phyloP scores from a whole-genome alignment of 306 rosid genomes.

The Inga leiocalycina region DNA sequence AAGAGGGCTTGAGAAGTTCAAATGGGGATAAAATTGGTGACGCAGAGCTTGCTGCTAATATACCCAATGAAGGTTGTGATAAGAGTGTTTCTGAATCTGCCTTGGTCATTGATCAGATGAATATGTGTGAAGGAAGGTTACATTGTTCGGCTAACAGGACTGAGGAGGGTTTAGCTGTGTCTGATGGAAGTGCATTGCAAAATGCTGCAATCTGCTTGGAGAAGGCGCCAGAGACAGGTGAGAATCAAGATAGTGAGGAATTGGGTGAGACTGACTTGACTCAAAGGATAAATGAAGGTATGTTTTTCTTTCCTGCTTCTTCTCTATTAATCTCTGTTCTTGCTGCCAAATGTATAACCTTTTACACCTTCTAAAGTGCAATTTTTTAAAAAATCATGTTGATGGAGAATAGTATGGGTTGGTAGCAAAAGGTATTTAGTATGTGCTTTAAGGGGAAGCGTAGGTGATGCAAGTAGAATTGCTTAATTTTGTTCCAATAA shows the following conservation, averaged over 20 bases:
- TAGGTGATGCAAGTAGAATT: conserved; percentile 10
- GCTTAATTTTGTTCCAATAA: conserved; percentile 22
- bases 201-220: conserved; percentile 25
- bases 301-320: background rate
- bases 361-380: background rate
- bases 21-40: background rate
- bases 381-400: background rate
- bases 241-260: conserved; percentile 21
- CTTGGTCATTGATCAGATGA: background rate
- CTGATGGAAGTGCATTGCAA: conserved; percentile 5
- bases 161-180: background rate
- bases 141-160: conserved; percentile 18
- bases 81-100: conserved; percentile 30
- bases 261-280: conserved; percentile 27
- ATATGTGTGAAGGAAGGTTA: background rate
- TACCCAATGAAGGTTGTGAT: background rate
- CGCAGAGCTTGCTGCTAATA: background rate
- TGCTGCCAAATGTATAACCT: background rate
- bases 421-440: background rate
- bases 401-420: background rate
- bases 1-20: background rate
- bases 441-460: conserved; percentile 1
- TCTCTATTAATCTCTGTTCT: background rate
- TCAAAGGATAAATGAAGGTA: conserved; percentile 42
- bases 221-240: conserved; percentile 17